Conservation (phyloP, 2,329 filamentous ascomycete species). For the Epichloe sylvatica region DNA sequence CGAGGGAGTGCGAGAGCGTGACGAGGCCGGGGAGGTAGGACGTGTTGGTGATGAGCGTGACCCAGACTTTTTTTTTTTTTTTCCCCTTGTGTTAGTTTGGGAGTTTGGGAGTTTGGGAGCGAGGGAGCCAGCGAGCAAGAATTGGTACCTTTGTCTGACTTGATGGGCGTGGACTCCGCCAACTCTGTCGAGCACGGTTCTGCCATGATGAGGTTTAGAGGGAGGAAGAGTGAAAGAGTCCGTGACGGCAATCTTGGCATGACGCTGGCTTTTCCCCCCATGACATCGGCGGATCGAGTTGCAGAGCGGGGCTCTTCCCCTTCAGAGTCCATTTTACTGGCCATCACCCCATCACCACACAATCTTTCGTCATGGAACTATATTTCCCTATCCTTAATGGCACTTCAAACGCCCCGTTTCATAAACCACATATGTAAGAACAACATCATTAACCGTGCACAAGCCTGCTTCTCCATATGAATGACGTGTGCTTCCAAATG, state of each 20-base stretch:
- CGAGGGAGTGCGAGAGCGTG: slow-evolving; percentile 66
- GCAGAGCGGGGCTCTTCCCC: background rate
- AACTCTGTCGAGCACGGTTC: background rate
- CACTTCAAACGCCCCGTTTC: background rate
- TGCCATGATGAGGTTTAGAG: background rate
- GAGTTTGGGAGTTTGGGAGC: background rate
- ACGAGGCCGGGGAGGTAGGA: slow-evolving; percentile 71
- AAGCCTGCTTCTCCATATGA: background rate
- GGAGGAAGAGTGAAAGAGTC: too few relatives aligned
- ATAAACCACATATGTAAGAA: background rate
- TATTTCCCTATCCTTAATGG: background rate
- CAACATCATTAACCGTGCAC: background rate
- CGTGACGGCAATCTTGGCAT: background rate
- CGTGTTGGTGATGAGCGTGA: slow-evolving; percentile 72
- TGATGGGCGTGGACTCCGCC: background rate
- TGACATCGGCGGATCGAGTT: background rate
- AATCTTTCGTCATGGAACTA: background rate
- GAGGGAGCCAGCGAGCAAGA: too few relatives aligned
- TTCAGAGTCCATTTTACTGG: too few relatives aligned
- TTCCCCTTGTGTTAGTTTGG: background rate
- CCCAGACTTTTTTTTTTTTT: slow-evolving; percentile 54
- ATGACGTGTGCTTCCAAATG: background rate
- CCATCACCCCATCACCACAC: too few relatives aligned
- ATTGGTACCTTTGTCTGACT: slow-evolving; percentile 2
- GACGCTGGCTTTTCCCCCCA: background rate